Conservation (phyloP, 2,329 filamentous ascomycete genomes). For the Pestalotiopsis sp. region DNA sequence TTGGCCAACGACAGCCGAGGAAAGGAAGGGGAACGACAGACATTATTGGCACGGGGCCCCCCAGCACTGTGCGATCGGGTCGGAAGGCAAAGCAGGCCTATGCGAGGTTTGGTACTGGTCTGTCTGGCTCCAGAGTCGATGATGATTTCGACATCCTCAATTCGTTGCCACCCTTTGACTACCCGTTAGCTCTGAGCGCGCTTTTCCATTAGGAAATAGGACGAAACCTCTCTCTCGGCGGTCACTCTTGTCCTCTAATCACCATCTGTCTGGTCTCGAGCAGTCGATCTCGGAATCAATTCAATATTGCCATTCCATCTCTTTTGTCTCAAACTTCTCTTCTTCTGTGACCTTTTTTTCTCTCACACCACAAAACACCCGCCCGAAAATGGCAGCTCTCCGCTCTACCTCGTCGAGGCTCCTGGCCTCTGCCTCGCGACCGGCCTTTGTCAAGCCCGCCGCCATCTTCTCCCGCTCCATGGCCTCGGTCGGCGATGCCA, state of each 20-base stretch:
- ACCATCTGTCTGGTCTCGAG: background rate
- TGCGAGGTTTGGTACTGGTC: background rate
- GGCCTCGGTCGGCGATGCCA: slow-evolving; percentile 60
- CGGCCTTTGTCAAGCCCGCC: slow-evolving; percentile 35
- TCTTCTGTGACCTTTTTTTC: background rate
- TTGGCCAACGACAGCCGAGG: slow-evolving; percentile 13
- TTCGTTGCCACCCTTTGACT: slow-evolving; percentile 10
- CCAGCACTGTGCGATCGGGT: slow-evolving; percentile 7
- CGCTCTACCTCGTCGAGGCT: slow-evolving; percentile 59
- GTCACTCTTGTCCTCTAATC: background rate
- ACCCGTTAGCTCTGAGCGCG: background rate
- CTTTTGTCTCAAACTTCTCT: background rate
- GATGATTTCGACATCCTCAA: slow-evolving; percentile 12
- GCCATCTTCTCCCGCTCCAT: slow-evolving; percentile 53
- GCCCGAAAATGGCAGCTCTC: slow-evolving; percentile 59
- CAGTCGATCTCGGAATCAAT: background rate
- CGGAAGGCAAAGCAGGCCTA: background rate
- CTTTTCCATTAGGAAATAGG: background rate
- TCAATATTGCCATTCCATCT: background rate
- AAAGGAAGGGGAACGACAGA: background rate
- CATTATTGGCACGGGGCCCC: background rate
- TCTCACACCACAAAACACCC: slow-evolving; percentile 17
- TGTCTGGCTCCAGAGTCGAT: background rate
- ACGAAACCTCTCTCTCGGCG: background rate
- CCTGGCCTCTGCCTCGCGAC: slow-evolving; percentile 48